Evolutionary conservation across 306 rosid species (phyloP).

Genomic region (Delonix regia): DNA sequence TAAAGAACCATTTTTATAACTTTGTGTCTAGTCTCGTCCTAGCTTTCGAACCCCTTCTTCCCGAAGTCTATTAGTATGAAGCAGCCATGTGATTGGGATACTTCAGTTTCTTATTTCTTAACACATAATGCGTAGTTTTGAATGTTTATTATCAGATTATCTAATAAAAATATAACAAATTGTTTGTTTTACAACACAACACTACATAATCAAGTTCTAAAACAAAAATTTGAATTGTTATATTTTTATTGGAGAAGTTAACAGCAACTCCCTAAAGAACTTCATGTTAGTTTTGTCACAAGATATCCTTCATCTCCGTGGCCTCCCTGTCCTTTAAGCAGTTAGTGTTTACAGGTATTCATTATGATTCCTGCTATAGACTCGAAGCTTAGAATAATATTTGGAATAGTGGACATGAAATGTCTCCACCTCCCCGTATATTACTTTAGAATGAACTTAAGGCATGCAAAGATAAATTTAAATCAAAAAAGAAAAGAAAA

Average conservation of each 20-base stretch:
- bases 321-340: background rate
- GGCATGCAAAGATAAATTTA: background rate
- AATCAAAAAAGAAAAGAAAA: background rate
- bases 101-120: background rate
- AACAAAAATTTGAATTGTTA: background rate
- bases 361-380: background rate
- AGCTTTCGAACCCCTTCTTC: background rate
- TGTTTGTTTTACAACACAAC: background rate
- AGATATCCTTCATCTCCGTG: background rate
- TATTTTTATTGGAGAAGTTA: background rate
- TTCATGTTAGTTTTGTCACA: background rate
- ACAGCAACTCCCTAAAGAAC: background rate
- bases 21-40: background rate
- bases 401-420: background rate
- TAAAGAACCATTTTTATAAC: background rate
- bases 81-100: background rate
- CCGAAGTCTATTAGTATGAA: background rate
- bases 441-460: background rate
- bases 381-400: background rate
- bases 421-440: background rate
- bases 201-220: no score
- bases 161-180: no score
- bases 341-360: background rate
- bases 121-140: background rate
- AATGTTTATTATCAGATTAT: no score